Evolutionary conservation across 305 asterid species (phyloP).

Genomic region (Andrographis paniculata): DNA sequence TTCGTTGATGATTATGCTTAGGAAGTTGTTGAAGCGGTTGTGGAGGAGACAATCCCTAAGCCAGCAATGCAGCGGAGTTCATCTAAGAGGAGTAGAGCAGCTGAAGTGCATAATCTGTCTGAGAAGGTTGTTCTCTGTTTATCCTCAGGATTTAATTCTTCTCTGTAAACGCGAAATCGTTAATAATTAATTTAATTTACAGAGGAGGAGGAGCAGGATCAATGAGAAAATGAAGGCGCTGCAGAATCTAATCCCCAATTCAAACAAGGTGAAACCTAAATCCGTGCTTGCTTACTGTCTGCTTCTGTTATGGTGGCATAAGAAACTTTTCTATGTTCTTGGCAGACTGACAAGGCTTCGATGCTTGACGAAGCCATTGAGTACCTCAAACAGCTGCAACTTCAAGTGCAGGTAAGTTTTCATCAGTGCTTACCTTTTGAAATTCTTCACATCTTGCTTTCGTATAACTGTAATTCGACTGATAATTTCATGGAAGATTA

Average conservation of each 20-base stretch:
- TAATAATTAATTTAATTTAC: slow-evolving; percentile 9
- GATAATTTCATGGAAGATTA: too few species aligned
- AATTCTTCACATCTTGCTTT: too few species aligned
- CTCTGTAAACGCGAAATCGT: neutral
- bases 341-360: slow-evolving; percentile 88
- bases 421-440: neutral
- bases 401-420: slow-evolving; percentile 68
- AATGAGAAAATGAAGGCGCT: slow-evolving; percentile 83
- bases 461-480: too few species aligned
- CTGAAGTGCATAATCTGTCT: slow-evolving; percentile 81
- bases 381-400: slow-evolving; percentile 82
- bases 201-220: slow-evolving; percentile 82
- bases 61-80: slow-evolving; percentile 23
- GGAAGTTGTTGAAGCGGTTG: slow-evolving; percentile 41
- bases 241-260: slow-evolving; percentile 71
- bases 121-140: slow-evolving; percentile 56
- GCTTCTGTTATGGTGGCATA: neutral
- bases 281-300: neutral
- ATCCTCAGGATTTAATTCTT: neutral
- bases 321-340: slow-evolving; percentile 9
- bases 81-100: slow-evolving; percentile 78
- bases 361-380: slow-evolving; percentile 87
- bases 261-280: slow-evolving; percentile 46
- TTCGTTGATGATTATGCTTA: slow-evolving; percentile 7
- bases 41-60: slow-evolving; percentile 29